Evolutionary conservation across 2,329 filamentous ascomycete genomes (phyloP).

Genomic region (Neofusicoccum cordaticola): DNA sequence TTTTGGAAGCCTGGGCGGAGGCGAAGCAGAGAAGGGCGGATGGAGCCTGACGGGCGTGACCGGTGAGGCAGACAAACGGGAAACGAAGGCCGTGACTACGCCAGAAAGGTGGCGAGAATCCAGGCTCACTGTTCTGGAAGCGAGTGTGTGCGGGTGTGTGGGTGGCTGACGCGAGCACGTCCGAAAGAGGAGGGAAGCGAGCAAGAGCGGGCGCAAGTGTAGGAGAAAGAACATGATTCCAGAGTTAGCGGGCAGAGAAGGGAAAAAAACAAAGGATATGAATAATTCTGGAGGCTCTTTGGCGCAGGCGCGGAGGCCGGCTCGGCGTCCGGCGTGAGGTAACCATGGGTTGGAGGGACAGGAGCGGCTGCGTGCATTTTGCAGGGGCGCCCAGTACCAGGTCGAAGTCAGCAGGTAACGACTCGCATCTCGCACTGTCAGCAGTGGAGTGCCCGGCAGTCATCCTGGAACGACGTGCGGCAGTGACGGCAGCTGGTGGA

Average conservation of each 20-base stretch:
- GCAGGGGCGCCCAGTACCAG: background rate
- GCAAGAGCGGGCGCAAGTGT: background rate
- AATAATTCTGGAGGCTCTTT: background rate
- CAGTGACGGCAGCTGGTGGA: background rate
- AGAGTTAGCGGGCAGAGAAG: background rate
- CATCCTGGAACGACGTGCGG: background rate
- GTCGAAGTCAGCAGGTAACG: background rate
- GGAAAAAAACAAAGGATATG: background rate
- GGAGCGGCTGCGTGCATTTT: background rate
- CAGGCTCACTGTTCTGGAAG: background rate
- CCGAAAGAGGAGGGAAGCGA: background rate
- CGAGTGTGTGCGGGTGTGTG: background rate
- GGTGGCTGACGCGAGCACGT: constrained; percentile 2
- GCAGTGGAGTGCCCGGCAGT: background rate
- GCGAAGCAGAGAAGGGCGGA: background rate
- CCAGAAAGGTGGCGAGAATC: background rate
- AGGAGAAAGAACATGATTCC: background rate
- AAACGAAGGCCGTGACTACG: background rate
- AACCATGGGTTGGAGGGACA: constrained; percentile 2
- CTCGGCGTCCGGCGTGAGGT: background rate
- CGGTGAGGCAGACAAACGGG: background rate
- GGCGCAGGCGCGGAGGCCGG: background rate
- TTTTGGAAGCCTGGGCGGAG: background rate
- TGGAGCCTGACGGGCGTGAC: background rate
- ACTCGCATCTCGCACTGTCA: background rate